Evolutionary conservation across 768 basidiomycete species (phyloP).

Genomic region (Tephrocybe sp.): DNA sequence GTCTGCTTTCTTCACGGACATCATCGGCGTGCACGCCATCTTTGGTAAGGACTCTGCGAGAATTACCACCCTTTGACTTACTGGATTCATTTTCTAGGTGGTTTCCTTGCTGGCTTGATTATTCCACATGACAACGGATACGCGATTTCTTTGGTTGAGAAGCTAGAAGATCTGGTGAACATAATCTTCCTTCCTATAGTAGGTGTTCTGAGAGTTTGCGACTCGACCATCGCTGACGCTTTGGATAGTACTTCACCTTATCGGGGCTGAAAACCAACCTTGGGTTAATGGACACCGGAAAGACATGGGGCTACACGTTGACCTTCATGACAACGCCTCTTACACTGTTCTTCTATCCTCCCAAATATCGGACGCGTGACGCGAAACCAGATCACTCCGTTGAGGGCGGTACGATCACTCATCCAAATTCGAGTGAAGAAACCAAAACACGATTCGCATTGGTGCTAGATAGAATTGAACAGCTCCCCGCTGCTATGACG

Average conservation of each 20-base stretch:
- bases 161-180: constrained; percentile 81
- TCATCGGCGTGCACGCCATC: constrained; percentile 75
- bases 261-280: constrained; percentile 83
- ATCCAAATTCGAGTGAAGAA: constrained; percentile 31
- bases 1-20: constrained; percentile 84
- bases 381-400: constrained; percentile 17
- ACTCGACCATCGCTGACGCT: background rate
- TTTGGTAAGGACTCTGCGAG: constrained; percentile 40
- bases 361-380: constrained; percentile 47
- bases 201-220: constrained; percentile 25
- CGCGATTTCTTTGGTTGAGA: constrained; percentile 78
- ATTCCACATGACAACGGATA: constrained; percentile 84
- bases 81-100: constrained; percentile 49
- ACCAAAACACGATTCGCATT: constrained; percentile 66
- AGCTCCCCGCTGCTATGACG: constrained; percentile 81
- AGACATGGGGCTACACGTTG: constrained; percentile 80
- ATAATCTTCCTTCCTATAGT: constrained; percentile 78
- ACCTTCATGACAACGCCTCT: constrained; percentile 87
- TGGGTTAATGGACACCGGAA: constrained; percentile 69
- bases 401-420: constrained; percentile 21
- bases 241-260: constrained; percentile 67
- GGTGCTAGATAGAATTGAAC: constrained; percentile 77
- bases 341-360: constrained; percentile 75
- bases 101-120: constrained; percentile 82
- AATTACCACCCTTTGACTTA: background rate